These are phyloP conservation scores for Phellopilus nigrolimitatus DNA, from an alignment of 1,284 basidiomycete species.

Conservation along the genomic window DNA sequence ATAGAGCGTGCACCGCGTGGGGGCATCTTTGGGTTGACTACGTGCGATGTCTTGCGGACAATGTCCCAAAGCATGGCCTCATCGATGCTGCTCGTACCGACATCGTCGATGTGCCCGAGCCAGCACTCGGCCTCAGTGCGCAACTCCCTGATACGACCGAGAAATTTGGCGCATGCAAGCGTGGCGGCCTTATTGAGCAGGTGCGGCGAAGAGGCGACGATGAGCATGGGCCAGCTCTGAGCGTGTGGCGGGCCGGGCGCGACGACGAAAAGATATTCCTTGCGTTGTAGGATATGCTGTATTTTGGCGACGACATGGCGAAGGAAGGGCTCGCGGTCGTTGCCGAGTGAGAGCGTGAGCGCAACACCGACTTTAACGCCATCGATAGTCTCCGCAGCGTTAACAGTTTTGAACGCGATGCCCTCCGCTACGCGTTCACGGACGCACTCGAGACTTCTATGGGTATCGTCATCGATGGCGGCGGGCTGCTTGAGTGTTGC, in stretches of 20 bases:
- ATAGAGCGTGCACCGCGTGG: conserved; percentile 60
- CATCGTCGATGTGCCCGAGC: conserved; percentile 20
- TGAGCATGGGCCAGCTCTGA: conserved; percentile 36
- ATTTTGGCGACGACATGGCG: conserved; percentile 46
- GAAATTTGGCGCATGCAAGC: conserved; percentile 58
- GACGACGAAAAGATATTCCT: conserved; percentile 53
- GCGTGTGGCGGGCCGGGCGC: conserved; percentile 39
- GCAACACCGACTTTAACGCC: conserved; percentile 52
- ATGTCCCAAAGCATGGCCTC: conserved; percentile 55
- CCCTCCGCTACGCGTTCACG: conserved; percentile 5
- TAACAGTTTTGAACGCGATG: conserved; percentile 4
- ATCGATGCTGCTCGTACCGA: conserved; percentile 30
- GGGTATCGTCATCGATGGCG: background rate
- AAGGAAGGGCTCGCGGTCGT: conserved; percentile 48
- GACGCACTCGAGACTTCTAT: conserved; percentile 1
- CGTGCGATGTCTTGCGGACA: conserved; percentile 51
- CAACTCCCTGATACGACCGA: conserved; percentile 38
- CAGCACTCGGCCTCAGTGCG: conserved; percentile 13
- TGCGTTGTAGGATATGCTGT: conserved; percentile 33
- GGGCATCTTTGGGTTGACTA: conserved; percentile 52
- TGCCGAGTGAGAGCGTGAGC: conserved; percentile 45
- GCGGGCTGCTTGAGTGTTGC: background rate
- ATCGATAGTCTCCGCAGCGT: conserved; percentile 40
- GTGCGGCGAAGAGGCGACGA: conserved; percentile 49
- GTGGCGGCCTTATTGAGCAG: conserved; percentile 60